Conservation (phyloP, 2,329 filamentous ascomycete species). For the Cladosporium colombiae region DNA sequence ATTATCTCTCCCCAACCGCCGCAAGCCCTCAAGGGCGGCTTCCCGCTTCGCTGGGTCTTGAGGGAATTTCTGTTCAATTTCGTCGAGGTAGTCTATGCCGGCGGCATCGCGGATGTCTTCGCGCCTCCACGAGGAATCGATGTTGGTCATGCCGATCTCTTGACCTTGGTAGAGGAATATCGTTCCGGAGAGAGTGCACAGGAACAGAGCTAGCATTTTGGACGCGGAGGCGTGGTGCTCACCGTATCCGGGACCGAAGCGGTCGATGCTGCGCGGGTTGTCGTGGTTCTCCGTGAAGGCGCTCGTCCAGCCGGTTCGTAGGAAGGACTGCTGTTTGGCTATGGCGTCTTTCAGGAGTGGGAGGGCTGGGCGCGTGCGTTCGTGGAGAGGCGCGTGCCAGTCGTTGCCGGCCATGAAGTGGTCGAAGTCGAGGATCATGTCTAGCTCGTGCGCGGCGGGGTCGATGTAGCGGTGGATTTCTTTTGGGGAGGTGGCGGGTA, state of each 20-base stretch:
- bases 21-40: conserved; percentile 45
- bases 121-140: conserved; percentile 49
- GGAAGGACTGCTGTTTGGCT: conserved; percentile 37
- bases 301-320: neutral
- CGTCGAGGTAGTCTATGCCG: neutral
- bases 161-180: conserved; percentile 66
- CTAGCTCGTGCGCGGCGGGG: neutral
- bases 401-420: conserved; percentile 24
- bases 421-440: conserved; percentile 34
- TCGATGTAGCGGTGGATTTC: neutral
- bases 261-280: conserved; percentile 59
- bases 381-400: neutral
- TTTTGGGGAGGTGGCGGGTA: neutral
- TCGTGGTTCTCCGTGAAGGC: conserved; percentile 58
- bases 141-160: conserved; percentile 68
- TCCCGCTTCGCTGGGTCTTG: conserved; percentile 49
- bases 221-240: conserved; percentile 50
- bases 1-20: conserved; percentile 4
- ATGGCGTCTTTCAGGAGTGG: conserved; percentile 32
- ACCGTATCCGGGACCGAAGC: conserved; percentile 16
- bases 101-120: neutral
- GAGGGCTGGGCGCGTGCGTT: neutral
- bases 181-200: conserved; percentile 61
- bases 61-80: neutral
- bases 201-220: conserved; percentile 62